phyloP scores from a whole-genome alignment of 139 green algal genomes.

The Chlamydomonas eustigma region DNA sequence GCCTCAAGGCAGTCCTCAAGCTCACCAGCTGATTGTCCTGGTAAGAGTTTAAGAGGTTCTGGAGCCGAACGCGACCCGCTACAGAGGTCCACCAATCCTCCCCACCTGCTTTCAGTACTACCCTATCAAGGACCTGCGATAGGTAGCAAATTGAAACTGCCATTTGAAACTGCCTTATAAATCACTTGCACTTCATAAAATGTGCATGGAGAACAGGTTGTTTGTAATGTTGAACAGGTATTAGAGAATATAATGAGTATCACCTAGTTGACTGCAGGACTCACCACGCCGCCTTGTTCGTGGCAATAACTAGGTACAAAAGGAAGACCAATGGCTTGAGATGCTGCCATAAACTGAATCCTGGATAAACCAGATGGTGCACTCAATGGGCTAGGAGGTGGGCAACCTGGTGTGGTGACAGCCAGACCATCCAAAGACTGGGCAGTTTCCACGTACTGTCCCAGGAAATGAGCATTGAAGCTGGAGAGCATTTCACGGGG shows the following conservation, averaged over 20 bases:
- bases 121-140: constrained; percentile 73
- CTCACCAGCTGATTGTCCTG: background rate
- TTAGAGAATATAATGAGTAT: no score
- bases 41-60: background rate
- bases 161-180: no score
- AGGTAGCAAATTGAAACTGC: no score
- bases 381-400: constrained; percentile 45
- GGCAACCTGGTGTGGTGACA: constrained; percentile 48
- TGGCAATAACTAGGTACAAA: constrained; percentile 50
- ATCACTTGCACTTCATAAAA: no score
- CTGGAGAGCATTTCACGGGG: constrained; percentile 38
- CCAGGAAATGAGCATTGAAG: constrained; percentile 70
- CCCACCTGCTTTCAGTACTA: constrained; percentile 46
- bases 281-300: constrained; percentile 46
- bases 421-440: constrained; percentile 41
- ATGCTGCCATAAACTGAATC: constrained; percentile 61
- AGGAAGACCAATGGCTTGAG: constrained; percentile 56
- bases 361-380: constrained; percentile 52
- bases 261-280: no score
- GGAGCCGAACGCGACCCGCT: constrained; percentile 21
- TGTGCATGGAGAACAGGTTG: no score
- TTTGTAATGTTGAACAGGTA: no score
- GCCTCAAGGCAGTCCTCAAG: no score
- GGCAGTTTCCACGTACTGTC: constrained; percentile 31
- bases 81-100: constrained; percentile 63